Conservation (phyloP, 176 grass and related monocot species). For the Zea mays region DNA sequence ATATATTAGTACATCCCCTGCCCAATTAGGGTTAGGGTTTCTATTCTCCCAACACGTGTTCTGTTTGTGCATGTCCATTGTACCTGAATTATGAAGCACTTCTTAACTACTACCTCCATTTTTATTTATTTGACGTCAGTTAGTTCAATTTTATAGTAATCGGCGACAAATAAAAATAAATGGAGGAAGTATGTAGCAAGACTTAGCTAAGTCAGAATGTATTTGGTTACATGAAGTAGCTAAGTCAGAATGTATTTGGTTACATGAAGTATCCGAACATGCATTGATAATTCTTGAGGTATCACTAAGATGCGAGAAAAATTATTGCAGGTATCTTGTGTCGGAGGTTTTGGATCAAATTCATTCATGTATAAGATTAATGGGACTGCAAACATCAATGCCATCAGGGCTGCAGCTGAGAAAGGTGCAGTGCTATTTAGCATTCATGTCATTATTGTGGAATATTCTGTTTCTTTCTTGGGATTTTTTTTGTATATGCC, state of each 20-base stretch:
- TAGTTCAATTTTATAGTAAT: too few species aligned
- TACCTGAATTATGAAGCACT: neutral
- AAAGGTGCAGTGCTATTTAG: constrained; percentile 53
- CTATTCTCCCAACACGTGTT: neutral
- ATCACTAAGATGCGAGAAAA: constrained; percentile 20
- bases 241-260: neutral
- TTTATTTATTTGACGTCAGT: too few species aligned
- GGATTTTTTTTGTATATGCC: neutral
- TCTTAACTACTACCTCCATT: neutral
- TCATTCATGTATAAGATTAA: constrained; percentile 94
- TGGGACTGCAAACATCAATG: constrained; percentile 94
- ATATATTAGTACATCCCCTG: too few species aligned
- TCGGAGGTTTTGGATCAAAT: constrained; percentile 93
- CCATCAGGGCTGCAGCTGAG: constrained; percentile 83
- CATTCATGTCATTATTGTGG: neutral
- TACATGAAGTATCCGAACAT: neutral
- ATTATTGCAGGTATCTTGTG: constrained; percentile 78
- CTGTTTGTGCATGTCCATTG: neutral
- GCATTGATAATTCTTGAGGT: constrained; percentile 15
- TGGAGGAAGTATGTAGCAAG: neutral
- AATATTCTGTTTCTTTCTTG: neutral
- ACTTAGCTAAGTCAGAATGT: constrained; percentile 1
- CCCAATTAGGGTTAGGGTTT: too few species aligned
- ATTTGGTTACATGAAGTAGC: neutral
- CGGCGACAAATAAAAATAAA: too few species aligned